These are phyloP conservation scores for Ophiostoma tasmaniense DNA, from an alignment of 2,329 filamentous ascomycete species.

Conservation along the genomic window DNA sequence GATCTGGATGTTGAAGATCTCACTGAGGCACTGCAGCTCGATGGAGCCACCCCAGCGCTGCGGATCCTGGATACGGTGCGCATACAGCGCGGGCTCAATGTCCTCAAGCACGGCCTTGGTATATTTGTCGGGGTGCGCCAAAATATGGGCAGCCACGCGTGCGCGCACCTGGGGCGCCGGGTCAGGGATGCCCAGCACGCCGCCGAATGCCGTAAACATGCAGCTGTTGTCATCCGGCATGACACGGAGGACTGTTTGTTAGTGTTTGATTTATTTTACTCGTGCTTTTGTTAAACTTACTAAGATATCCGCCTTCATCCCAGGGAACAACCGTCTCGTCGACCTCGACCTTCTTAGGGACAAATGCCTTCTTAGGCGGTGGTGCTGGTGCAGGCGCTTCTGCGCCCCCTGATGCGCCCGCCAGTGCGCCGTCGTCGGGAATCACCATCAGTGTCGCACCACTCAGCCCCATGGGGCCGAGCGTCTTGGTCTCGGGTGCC, in stretches of 20 bases:
- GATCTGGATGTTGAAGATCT: conserved; percentile 79
- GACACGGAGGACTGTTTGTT: conserved; percentile 61
- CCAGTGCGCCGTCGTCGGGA: conserved; percentile 28
- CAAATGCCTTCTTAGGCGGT: conserved; percentile 21
- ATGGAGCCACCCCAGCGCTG: conserved; percentile 89
- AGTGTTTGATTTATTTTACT: not conserved
- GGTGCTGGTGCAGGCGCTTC: conserved; percentile 14
- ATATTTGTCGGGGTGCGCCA: conserved; percentile 63
- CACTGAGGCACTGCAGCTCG: conserved; percentile 75
- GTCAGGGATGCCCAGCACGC: conserved; percentile 55
- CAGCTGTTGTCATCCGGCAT: conserved; percentile 98
- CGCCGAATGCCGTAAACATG: conserved; percentile 82
- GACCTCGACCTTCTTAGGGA: conserved; percentile 29
- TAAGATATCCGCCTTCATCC: conserved; percentile 42
- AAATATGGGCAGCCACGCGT: conserved; percentile 71
- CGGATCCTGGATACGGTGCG: conserved; percentile 67
- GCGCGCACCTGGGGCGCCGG: conserved; percentile 54
- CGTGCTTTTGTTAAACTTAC: conserved; percentile 29
- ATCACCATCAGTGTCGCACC: conserved; percentile 45
- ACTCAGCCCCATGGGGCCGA: conserved; percentile 38
- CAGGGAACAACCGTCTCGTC: conserved; percentile 41
- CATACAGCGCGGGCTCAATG: conserved; percentile 64
- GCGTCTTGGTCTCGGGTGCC: conserved; percentile 34
- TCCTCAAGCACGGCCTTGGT: conserved; percentile 65
- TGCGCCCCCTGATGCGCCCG: conserved; percentile 6